Evolutionary conservation across 306 rosid genomes (phyloP), one percentile per base, ranked within the genome.

Genomic region (Quercus parvula): DNA sequence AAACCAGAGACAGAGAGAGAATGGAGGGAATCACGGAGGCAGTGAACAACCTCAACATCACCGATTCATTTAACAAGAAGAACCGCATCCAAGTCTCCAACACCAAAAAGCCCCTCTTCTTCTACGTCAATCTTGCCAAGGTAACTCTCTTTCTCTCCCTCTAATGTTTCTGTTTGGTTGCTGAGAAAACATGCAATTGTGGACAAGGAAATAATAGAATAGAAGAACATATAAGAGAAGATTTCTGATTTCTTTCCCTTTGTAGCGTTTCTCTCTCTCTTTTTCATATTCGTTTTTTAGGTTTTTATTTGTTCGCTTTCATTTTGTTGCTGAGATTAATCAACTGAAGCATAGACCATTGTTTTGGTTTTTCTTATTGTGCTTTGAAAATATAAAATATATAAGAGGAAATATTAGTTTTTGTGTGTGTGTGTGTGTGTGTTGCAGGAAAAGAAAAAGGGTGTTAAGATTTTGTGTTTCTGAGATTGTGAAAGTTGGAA

Each of bases 41-140:
- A 61, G 91, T 88, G 38, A 83, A 88, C 75, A 85, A 85, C 85
- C 56, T 91, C 71, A 79, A 77, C 62, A 78, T 89, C 77, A 19
- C 87, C 2, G 96, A 89, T 71, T 61, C 57, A 5, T 12, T 49
- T 12, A 77, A 57, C 64, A 91, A 91, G 83, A 89, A 83, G 90
- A 91, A 89, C 76, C 96, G 96, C 31, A 91, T 91, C 81, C 94
- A 91, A 75, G 96, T 91, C 76, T 91, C 96, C 9, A 89, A 86
- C 76, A 89, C 94, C 80, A 91, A 91, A 79, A 91, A 88, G 35
- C 96, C 96, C 30, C 92, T 89, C 79, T 91, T 91, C 54, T 91
- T 91, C 84, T 91, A 89, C 67, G 94, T 89, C 70, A 91, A 89
- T 85, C 90, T 89, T 57, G 96, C 96, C 46, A 91, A 91, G 91